These are phyloP conservation scores for Kodamaea leandrae DNA, from an alignment of 805 yeast genomes.

Conservation along the genomic window DNA sequence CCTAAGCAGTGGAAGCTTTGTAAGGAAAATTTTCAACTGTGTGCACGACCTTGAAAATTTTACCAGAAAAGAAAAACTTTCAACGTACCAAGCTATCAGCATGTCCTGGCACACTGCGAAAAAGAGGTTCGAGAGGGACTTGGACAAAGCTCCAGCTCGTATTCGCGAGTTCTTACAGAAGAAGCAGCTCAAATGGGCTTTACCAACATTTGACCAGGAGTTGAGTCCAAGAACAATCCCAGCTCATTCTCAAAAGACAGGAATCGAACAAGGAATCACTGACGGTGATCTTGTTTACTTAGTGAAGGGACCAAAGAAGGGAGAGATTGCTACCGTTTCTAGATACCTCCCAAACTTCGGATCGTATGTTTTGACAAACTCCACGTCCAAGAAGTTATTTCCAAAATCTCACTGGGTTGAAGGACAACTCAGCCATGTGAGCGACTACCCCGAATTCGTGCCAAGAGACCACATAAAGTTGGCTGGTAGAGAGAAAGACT, in stretches of 20 bases:
- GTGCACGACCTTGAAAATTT: slow-evolving; percentile 9
- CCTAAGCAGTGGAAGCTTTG: not conserved
- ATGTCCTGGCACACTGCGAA: slow-evolving; percentile 35
- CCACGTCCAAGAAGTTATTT: slow-evolving; percentile 61
- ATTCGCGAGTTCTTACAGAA: slow-evolving; percentile 27
- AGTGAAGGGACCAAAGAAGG: slow-evolving; percentile 65
- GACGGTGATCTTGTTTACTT: slow-evolving; percentile 79
- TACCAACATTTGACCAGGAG: slow-evolving; percentile 35
- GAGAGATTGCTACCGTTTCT: slow-evolving; percentile 68
- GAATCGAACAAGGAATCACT: slow-evolving; percentile 55
- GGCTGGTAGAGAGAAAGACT: slow-evolving; percentile 70
- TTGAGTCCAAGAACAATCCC: slow-evolving; percentile 18
- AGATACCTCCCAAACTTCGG: slow-evolving; percentile 60
- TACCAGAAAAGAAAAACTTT: slow-evolving; percentile 6
- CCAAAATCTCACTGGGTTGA: slow-evolving; percentile 74
- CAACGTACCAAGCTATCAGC: slow-evolving; percentile 8
- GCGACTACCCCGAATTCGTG: slow-evolving; percentile 65
- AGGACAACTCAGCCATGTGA: slow-evolving; percentile 68
- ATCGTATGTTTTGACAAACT: slow-evolving; percentile 63
- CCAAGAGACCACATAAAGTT: slow-evolving; percentile 62
- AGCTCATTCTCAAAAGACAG: slow-evolving; percentile 33
- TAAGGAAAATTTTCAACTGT: not conserved
- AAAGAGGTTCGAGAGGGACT: slow-evolving; percentile 36
- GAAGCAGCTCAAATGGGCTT: slow-evolving; percentile 19
- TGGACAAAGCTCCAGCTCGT: slow-evolving; percentile 31